Percentiles rank a stretch among this genome's conserved stretches.
Evolutionary conservation across 805 yeast genomes (phyloP).

Genomic region (Wickerhamiella siamensis): DNA sequence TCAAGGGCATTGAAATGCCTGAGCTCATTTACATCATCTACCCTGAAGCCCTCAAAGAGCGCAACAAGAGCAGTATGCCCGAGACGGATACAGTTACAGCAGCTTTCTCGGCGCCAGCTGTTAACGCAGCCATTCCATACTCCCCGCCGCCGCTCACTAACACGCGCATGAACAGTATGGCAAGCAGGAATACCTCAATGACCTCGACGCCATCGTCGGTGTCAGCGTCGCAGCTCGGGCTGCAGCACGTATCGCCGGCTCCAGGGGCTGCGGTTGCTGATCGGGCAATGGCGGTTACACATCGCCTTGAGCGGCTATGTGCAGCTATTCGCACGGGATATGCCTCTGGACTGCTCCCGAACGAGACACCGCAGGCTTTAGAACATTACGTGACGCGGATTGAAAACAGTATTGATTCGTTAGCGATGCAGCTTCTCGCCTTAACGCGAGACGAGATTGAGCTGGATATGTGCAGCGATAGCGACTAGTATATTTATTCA

Average conservation of each 20-base stretch:
- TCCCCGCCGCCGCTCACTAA: constrained; percentile 25
- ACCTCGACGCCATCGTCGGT: background rate
- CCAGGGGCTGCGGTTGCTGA: constrained; percentile 5
- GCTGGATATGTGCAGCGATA: no score
- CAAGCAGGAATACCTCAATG: constrained; percentile 2
- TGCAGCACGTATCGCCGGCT: background rate
- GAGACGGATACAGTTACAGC: no score
- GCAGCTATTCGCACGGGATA: constrained; percentile 10
- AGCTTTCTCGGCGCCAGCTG: background rate
- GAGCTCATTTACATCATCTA: constrained; percentile 70
- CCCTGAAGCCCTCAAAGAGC: constrained; percentile 47
- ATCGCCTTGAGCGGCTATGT: constrained; percentile 4
- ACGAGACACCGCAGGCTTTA: constrained; percentile 24
- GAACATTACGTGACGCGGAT: constrained; percentile 57
- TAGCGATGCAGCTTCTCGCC: constrained; percentile 31
- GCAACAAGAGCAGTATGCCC: constrained; percentile 26
- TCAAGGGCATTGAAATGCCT: constrained; percentile 90
- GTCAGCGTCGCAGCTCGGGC: no score
- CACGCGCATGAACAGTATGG: constrained; percentile 26
- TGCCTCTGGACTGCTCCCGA: constrained; percentile 9
- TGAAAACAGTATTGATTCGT: constrained; percentile 40
- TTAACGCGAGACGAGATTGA: no score
- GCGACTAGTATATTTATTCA: no score
- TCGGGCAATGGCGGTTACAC: background rate
- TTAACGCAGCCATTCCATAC: background rate